phyloP scores from a whole-genome alignment of 2,329 filamentous ascomycete species.

The Zalaria obscura region DNA sequence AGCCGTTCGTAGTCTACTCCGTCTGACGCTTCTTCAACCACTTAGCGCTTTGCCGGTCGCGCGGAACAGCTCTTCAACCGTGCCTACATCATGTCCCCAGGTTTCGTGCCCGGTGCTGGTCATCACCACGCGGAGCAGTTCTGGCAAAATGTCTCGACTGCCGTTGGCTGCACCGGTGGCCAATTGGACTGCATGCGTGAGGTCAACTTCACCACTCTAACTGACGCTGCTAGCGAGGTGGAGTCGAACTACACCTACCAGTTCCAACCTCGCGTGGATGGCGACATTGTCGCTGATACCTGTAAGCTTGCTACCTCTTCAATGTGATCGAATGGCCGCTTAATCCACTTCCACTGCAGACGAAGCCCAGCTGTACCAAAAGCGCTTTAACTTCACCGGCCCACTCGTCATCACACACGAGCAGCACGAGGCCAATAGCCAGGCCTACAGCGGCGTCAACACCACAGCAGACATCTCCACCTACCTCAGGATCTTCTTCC shows the following conservation, averaged over 20 bases:
- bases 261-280: conserved; percentile 23
- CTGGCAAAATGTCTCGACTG: conserved; percentile 19
- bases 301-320: conserved; percentile 1
- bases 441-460: conserved; percentile 16
- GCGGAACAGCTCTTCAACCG: too few species aligned
- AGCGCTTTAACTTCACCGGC: conserved; percentile 21
- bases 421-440: conserved; percentile 20
- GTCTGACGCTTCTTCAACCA: too few species aligned
- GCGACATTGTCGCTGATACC: conserved; percentile 21
- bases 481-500: conserved; percentile 19
- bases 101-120: conserved; percentile 21
- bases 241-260: conserved; percentile 17
- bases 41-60: too few species aligned
- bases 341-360: conserved; percentile 3
- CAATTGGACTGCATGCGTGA: conserved; percentile 17
- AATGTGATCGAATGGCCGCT: too few species aligned
- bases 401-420: conserved; percentile 22
- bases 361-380: conserved; percentile 22
- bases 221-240: conserved; percentile 13
- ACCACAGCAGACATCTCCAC: conserved; percentile 18
- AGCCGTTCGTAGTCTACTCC: too few species aligned
- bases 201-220: conserved; percentile 17
- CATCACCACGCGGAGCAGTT: conserved; percentile 19
- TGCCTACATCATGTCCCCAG: conserved; percentile 7
- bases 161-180: conserved; percentile 18